Base-by-base conservation (phyloP, 345 rosid genomes). In the Draba incana region DNA sequence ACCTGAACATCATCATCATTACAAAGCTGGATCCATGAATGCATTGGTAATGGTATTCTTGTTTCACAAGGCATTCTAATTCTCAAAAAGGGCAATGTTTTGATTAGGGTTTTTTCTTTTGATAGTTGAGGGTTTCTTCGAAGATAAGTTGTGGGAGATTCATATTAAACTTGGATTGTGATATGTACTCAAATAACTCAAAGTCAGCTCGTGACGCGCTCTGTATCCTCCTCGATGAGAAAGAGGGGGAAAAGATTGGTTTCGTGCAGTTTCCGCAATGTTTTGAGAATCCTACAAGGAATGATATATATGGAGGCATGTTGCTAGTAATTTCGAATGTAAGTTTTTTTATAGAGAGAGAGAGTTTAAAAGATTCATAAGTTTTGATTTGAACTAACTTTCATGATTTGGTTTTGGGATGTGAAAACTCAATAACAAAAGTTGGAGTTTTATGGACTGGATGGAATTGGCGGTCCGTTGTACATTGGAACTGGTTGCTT, bases 11-110 rank as follows among this genome's bases (percentile, higher is more conserved):
- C 80, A 64, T 54, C 96, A 92, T 71, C 79, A 92, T 71, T 92
- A 81, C 83, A 92, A 92, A 77, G 96, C 98, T 28, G 96, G 98
- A 71, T 84, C 96, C 24, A 85, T 92, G 87, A 92, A 92, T 72
- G 84, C 93, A 14, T 63, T 92, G 86, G 96, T 88, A 37, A 16
- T 28, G 30, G 30, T 50, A 46, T 24, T 23, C 46, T 66, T 39
- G 45, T 20, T 60, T 1, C 11, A 38, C 35, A 74, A 66, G 57
- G 16, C 1, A 46, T 38, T 10, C 2, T n/a, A 4, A 2, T 14
- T 5, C 10, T 13, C 1, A 1, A 48, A 4, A 15, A 12, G 6
- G 42, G 28, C 4, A 10, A 2, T 3, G 56, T 23, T 68, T 56
- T 57, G 5, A 16, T 13, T 38, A 4, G 24, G 16, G 4, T 50